Conservation (phyloP, 2,329 filamentous ascomycete species). For the Aspergillus floridensis region DNA sequence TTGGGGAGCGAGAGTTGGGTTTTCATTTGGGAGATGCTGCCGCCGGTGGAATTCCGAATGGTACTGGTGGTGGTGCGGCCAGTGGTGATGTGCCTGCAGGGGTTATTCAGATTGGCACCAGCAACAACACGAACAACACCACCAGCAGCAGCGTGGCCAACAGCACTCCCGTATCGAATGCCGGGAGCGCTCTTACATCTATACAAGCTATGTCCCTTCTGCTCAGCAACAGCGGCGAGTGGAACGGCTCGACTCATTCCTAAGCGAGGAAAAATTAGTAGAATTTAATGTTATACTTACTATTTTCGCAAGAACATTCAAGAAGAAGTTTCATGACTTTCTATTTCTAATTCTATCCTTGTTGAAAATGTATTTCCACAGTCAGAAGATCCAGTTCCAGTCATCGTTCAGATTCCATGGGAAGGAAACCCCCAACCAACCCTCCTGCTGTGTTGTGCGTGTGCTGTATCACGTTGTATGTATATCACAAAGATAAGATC, state of each 20-base stretch:
- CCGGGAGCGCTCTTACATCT: not conserved
- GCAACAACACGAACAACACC: not conserved
- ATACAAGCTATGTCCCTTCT: not conserved
- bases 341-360: not conserved
- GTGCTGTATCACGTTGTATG: not conserved
- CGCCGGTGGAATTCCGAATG: too few relatives aligned
- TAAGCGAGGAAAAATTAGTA: not conserved
- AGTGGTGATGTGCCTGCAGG: not conserved
- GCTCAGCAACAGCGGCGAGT: not conserved
- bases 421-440: not conserved
- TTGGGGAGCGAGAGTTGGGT: not conserved
- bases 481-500: not conserved
- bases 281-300: not conserved
- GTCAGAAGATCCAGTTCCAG: not conserved
- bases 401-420: not conserved
- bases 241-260: not conserved
- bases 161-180: not conserved
- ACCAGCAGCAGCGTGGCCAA: not conserved
- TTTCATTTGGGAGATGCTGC: not conserved
- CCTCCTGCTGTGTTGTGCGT: not conserved
- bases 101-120: not conserved
- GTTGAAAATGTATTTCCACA: not conserved
- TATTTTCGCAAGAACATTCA: not conserved
- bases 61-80: not conserved
- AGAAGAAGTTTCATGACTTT: not conserved